Conservation (phyloP, 2,329 filamentous ascomycete species). For the Fusarium oxysporum region DNA sequence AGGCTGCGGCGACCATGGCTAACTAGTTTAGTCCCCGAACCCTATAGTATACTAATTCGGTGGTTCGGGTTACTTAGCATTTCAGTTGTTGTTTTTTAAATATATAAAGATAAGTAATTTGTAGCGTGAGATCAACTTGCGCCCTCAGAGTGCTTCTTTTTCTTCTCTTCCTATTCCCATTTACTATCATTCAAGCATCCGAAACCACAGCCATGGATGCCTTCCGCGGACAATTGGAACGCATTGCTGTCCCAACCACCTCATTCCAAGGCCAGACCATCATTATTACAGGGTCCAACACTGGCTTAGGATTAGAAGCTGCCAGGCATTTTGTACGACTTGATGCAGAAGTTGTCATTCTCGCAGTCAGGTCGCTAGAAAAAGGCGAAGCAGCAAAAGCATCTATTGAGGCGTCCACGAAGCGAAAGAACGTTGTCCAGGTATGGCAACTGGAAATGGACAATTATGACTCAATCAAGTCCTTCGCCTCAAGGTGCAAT, state of each 20-base stretch:
- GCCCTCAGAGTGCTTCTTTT: fast-evolving
- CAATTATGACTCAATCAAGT: not conserved
- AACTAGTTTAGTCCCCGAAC: not conserved
- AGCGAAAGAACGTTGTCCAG: not conserved
- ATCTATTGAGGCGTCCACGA: not conserved
- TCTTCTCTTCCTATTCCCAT: not conserved
- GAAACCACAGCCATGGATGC: not conserved
- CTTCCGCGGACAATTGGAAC: not conserved
- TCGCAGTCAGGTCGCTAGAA: not conserved
- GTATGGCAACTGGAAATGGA: not conserved
- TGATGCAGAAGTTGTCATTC: not conserved
- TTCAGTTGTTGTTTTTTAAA: not conserved
- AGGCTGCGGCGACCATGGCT: fast-evolving
- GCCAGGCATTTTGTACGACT: not conserved
- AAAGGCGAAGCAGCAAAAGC: not conserved
- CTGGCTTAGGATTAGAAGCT: not conserved
- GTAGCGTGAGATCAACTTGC: not conserved
- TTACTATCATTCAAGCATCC: not conserved
- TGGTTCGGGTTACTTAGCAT: not conserved
- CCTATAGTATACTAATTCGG: not conserved
- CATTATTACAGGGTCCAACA: not conserved
- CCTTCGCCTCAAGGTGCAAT: not conserved
- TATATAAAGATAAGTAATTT: not conserved
- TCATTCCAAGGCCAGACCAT: not conserved
- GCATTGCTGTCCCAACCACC: not conserved